phyloP scores from a whole-genome alignment of 495 filamentous ascomycete species.

The Xylaria curta region DNA sequence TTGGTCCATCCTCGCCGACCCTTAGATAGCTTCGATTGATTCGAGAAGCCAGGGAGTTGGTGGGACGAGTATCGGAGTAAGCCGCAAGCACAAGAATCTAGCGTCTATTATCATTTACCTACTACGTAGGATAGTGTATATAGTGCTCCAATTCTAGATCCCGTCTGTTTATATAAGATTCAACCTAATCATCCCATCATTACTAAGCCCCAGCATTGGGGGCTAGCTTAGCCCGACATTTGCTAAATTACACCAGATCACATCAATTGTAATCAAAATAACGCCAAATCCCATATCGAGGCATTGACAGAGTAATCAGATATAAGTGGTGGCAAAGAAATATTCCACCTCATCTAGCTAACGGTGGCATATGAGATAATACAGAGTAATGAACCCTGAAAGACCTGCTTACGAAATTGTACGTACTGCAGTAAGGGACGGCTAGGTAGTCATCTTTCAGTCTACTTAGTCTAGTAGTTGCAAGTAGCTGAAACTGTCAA shows the following conservation, averaged over 20 bases:
- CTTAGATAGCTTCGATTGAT: slow-evolving; percentile 6
- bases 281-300: neutral
- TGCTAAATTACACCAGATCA: neutral
- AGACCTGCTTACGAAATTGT: neutral
- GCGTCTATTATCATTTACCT: neutral
- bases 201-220: slow-evolving; percentile 6
- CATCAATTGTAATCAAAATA: slow-evolving; percentile 21
- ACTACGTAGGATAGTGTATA: neutral
- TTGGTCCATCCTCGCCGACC: neutral
- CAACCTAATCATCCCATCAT: slow-evolving; percentile 1
- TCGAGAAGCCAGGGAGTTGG: slow-evolving; percentile 1
- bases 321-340: neutral
- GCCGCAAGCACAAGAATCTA: neutral
- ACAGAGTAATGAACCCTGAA: no score
- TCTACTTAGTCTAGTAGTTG: neutral
- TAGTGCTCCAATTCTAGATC: slow-evolving; percentile 11
- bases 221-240: neutral
- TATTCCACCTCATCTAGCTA: neutral
- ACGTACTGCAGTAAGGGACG: neutral
- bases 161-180: neutral
- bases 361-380: no score
- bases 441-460: neutral
- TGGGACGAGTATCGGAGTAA: slow-evolving; percentile 11
- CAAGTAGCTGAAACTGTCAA: neutral
- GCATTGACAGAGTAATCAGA: slow-evolving; percentile 2